Evolutionary conservation across 2,329 filamentous ascomycete genomes (phyloP), one percentile per base, ranked within the genome.

Genomic region (Colletotrichum camelliae): DNA sequence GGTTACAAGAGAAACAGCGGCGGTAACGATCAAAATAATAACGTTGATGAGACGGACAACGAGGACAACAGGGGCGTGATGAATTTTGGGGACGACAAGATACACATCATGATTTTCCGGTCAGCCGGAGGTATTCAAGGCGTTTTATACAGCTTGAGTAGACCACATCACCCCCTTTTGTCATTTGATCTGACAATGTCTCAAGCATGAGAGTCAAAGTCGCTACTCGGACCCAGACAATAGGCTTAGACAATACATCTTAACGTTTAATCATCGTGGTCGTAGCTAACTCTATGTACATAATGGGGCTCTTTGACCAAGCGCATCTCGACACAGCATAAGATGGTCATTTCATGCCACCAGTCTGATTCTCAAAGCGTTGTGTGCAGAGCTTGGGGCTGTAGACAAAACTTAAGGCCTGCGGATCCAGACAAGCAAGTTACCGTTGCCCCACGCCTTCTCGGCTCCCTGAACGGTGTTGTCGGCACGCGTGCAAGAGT

Each of bases 401-500:
- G 31, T 33, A 3, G 7, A 52, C n/a, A 4, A 21, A 21, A 6
- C n/a, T 13, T 52, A 52, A 31, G 65, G 48, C 5, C 15, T 12
- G 29, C 29, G 43, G 21, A 75, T 67, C 31, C 57, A 67, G 15
- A 72, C 70, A n/a, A 68, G 24, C 15, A 75, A 55, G n/a, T 72
- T 62, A 1, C 69, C 73, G 12, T 72, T 75, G 5, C 73, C 73
- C 12, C 57, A 67, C 0, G 73, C 73, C 5, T 15, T 64, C 70
- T 75, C 73, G 7, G 33, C 5, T 18, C 75, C 75, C 43, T 72
- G 55, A 1, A 77, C 72, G 1, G 67, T 77, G 72, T 77, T 77
- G n/a, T 77, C 75, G 1, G 72, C 72, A 15, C 75, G 72, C 24
- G 62, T 67, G 66, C 75, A 77, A 24, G 18, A 18, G 60, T 77